These are phyloP conservation scores for Cynanchum wilfordii DNA, from an alignment of 257 asterid genomes.

Conservation along the genomic window DNA sequence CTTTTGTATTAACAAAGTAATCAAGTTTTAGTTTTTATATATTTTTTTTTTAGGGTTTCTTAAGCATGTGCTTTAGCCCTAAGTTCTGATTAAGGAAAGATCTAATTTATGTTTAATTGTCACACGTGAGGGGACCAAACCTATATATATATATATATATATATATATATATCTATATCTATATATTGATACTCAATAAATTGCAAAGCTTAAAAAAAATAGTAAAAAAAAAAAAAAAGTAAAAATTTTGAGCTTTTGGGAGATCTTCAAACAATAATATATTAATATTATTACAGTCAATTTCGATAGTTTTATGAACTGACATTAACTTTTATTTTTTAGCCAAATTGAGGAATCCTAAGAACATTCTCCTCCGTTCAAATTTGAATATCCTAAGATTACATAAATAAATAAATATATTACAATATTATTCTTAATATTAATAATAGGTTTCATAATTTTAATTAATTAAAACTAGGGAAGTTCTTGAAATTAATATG, in stretches of 20 bases:
- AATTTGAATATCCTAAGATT: no score
- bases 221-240: no score
- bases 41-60: neutral
- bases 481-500: no score
- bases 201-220: no score
- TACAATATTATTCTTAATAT: no score
- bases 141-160: no score
- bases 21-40: neutral
- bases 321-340: neutral
- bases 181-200: neutral
- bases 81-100: slow-evolving; percentile 17
- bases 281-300: neutral
- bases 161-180: no score
- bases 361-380: no score
- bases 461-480: no score
- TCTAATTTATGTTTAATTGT: slow-evolving; percentile 10
- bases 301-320: no score
- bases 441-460: no score
- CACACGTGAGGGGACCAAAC: slow-evolving; percentile 20
- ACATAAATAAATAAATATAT: no score
- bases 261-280: neutral
- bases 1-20: neutral
- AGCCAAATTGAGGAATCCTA: neutral
- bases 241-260: neutral
- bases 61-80: slow-evolving; percentile 20